Percentiles rank a stretch among this genome's conserved stretches.
phyloP scores from a whole-genome alignment of 2,329 filamentous ascomycete genomes.

The Epichloe glyceriae region DNA sequence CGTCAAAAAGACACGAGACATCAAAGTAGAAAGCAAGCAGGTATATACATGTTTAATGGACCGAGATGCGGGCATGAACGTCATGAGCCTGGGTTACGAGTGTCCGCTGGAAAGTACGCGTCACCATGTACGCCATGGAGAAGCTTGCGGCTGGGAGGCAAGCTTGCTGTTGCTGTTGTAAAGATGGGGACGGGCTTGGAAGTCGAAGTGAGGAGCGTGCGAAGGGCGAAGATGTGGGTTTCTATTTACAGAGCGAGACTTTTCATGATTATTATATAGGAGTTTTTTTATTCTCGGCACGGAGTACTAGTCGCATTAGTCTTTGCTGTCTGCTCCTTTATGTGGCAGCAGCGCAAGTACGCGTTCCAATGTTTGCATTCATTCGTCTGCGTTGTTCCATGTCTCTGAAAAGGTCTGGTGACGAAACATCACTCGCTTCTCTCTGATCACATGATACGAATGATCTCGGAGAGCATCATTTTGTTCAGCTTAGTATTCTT shows the following conservation, averaged over 20 bases:
- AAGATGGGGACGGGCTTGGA: neutral
- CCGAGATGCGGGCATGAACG: neutral
- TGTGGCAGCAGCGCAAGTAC: neutral
- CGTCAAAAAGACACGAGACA: neutral
- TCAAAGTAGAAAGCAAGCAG: neutral
- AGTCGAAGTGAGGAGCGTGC: neutral
- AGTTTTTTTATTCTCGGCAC: neutral
- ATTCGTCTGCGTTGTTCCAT: too few relatives aligned
- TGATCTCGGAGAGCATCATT: too few relatives aligned
- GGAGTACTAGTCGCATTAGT: neutral
- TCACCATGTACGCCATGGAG: neutral
- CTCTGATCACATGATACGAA: too few relatives aligned
- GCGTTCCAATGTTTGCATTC: neutral
- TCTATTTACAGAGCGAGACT: neutral
- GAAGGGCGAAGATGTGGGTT: neutral
- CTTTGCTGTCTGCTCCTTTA: too few relatives aligned
- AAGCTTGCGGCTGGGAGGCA: neutral
- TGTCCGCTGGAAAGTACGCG: neutral
- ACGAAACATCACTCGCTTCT: too few relatives aligned
- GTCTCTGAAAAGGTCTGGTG: too few relatives aligned
- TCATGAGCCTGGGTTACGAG: conserved; percentile 1
- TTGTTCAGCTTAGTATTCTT: too few relatives aligned
- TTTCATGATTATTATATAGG: neutral
- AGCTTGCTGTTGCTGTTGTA: neutral
- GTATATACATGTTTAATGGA: neutral